Percentiles rank a stretch among this genome's conserved stretches.
Conservation (phyloP, 371 early-diverging fungal genomes). For the Apophysomyces sp. region DNA sequence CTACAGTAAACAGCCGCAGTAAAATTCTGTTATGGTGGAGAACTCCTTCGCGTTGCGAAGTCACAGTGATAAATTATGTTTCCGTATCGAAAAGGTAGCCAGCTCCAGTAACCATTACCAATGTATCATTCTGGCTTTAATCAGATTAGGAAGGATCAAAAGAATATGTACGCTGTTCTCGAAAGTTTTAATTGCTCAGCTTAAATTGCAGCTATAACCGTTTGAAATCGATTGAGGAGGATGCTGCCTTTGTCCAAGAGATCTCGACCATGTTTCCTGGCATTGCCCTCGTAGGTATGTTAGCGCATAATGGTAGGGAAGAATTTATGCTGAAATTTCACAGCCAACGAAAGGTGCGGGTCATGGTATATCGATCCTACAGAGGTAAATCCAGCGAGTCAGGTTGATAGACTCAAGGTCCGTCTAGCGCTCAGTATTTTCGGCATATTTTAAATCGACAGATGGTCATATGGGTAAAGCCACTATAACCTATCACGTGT, state of each 20-base stretch:
- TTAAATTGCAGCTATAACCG: conserved; percentile 63
- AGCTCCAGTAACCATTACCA: no score
- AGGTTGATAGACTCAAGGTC: not conserved
- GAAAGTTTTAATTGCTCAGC: not conserved
- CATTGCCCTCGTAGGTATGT: conserved; percentile 64
- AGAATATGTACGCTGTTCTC: conserved; percentile 31
- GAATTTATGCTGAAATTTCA: no score
- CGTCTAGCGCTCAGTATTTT: conserved; percentile 49
- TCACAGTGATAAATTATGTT: no score
- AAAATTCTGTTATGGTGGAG: no score
- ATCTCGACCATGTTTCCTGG: conserved; percentile 55
- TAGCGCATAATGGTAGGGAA: not conserved
- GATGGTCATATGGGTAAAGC: conserved; percentile 82
- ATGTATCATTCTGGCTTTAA: conserved; percentile 25
- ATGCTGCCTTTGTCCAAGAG: conserved; percentile 68
- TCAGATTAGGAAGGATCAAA: conserved; percentile 42
- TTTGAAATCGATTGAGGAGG: conserved; percentile 75
- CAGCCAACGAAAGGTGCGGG: conserved; percentile 83
- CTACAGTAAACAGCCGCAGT: no score
- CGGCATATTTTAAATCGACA: conserved; percentile 89
- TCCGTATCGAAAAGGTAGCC: no score
- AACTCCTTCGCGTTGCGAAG: no score
- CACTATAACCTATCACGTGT: not conserved
- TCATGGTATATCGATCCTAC: conserved; percentile 78
- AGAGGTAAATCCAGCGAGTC: conserved; percentile 31